phyloP scores from a whole-genome alignment of 2,329 filamentous ascomycete genomes.

The Alternaria sp. region DNA sequence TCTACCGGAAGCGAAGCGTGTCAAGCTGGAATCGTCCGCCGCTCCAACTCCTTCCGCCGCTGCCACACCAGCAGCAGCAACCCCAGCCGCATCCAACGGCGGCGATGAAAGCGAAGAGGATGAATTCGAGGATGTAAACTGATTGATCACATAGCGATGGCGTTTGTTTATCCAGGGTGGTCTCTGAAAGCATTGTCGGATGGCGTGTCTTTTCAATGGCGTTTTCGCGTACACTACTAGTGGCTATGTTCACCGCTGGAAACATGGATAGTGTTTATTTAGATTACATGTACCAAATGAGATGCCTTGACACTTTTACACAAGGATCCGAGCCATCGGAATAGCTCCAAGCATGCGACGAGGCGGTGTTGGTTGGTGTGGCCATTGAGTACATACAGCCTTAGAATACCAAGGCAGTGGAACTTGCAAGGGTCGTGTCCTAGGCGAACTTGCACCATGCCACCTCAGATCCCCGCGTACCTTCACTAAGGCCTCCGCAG shows the following conservation, averaged over 20 bases:
- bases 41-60: constrained; percentile 40
- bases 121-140: constrained; percentile 55
- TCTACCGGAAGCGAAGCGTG: constrained; percentile 61
- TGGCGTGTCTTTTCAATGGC: background rate
- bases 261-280: background rate
- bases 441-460: constrained; percentile 36
- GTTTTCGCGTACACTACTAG: background rate
- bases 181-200: background rate
- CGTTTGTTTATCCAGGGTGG: constrained; percentile 6
- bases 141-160: constrained; percentile 25
- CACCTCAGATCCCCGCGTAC: constrained; percentile 38
- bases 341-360: background rate
- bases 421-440: constrained; percentile 11
- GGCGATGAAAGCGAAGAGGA: constrained; percentile 56
- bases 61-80: constrained; percentile 43
- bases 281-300: background rate
- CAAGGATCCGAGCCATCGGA: background rate
- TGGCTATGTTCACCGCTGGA: background rate
- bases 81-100: constrained; percentile 51
- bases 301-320: background rate
- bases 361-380: background rate
- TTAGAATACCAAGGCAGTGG: constrained; percentile 7
- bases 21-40: constrained; percentile 62
- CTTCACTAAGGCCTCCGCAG: constrained; percentile 31
- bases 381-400: constrained; percentile 8